A percentile compares a stretch with the other conserved stretches of the same genome.
Evolutionary conservation across 805 yeast species (phyloP).

Genomic region (Ogataea angusta): DNA sequence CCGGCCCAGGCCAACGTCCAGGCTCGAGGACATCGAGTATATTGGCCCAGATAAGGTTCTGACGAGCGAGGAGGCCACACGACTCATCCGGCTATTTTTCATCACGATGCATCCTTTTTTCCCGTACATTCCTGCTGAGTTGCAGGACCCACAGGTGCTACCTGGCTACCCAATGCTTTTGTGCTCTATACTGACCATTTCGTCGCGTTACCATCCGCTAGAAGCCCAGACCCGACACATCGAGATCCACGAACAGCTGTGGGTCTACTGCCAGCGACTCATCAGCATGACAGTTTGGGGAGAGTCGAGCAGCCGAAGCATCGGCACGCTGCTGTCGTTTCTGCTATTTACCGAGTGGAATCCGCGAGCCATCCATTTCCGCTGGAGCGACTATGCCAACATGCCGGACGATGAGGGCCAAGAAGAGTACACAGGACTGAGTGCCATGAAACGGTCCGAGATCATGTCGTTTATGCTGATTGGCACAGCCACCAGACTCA

Average conservation of each 20-base stretch:
- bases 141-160: conserved; percentile 62
- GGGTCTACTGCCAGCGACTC: conserved; percentile 80
- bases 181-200: conserved; percentile 76
- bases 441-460: conserved; percentile 82
- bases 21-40: conserved; percentile 58
- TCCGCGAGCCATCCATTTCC: conserved; percentile 89
- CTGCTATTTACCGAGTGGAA: conserved; percentile 91
- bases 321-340: conserved; percentile 85
- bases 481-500: conserved; percentile 81
- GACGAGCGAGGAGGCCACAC: conserved; percentile 58
- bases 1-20: conserved; percentile 46
- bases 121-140: conserved; percentile 77
- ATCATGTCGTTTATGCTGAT: conserved; percentile 93
- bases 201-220: conserved; percentile 71
- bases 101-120: conserved; percentile 83
- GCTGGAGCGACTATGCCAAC: conserved; percentile 82
- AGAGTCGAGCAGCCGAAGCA: conserved; percentile 80
- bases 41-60: conserved; percentile 54
- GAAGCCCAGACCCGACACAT: conserved; percentile 39
- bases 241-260: conserved; percentile 71
- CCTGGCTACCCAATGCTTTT: conserved; percentile 78
- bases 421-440: conserved; percentile 64
- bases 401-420: conserved; percentile 42
- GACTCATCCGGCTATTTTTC: conserved; percentile 60
- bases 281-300: conserved; percentile 92